Evolutionary conservation across 805 yeast species (phyloP), one percentile per base, ranked within the genome.

Genomic region (Metschnikowia kunwiensis): DNA sequence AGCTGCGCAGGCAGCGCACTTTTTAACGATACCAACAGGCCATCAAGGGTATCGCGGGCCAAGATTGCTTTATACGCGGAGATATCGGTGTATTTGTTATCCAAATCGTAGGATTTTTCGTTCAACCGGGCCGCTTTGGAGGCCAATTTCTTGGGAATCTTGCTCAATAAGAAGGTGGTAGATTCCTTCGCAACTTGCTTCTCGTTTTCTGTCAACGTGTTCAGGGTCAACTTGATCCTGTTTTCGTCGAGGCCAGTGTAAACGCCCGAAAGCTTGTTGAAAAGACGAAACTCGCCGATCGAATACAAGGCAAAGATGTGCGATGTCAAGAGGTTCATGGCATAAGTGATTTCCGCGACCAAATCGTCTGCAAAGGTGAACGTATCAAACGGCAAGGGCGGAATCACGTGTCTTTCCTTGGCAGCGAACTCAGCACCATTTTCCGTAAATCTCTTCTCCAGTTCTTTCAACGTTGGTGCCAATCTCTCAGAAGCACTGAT

Each of bases 231-330:
- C 47, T 72, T 74, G 43, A 80, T 57, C 50, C 85, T 63, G 24
- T 77, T 66, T 38, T 77, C 77, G 47, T 81, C 81, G 44, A 84
- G 60, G 30, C 75, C 73, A 27, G 70, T 61, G 55, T 77, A 82
- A 25, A 81, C 63, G 10, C 55, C 58, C 2, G 70, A 60, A 45
- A 84, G 65, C 45, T 77, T 78, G 40, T 70, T 68, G 60, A 75
- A 81, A 28, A 81, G 66, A n/a, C 72, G 63, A 46, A 78, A 80
- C 53, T 83, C 86, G 27, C 85, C 83, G 46, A 77, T 74, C 0
- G 89, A 77, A 59, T 83, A 84, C 50, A 82, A 66, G 0, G 86
- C 77, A 58, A 74, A 83, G 32, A 82, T 74, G 47, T 82, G 85
- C 7, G 82, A 70, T 10, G 78, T 68, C 35, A 84, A 60, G 30